Conservation (phyloP, 176 grass and related monocot species). For the Rhipidocladum racemiflorum region DNA sequence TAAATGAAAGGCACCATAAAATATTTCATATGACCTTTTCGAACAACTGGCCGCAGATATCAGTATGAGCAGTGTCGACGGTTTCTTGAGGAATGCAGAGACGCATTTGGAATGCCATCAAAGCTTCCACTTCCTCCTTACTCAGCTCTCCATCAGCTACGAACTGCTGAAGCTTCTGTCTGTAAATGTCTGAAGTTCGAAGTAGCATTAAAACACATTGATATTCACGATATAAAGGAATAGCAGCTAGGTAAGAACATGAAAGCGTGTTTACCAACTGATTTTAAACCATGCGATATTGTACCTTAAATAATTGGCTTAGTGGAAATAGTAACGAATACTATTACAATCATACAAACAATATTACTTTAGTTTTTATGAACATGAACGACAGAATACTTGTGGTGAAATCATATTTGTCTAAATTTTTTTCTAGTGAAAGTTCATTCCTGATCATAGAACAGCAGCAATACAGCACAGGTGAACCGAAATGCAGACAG, state of each 20-base stretch:
- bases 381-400: background rate
- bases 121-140: slow-evolving; percentile 74
- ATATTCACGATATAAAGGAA: slow-evolving; percentile 29
- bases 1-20: slow-evolving; percentile 18
- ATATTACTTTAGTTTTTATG: background rate
- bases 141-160: slow-evolving; percentile 79
- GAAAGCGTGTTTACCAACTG: background rate
- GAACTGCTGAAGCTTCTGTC: slow-evolving; percentile 93
- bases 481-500: slow-evolving; percentile 19
- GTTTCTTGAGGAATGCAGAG: slow-evolving; percentile 92
- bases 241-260: background rate
- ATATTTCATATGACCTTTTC: slow-evolving; percentile 68
- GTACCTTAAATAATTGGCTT: background rate
- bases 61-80: slow-evolving; percentile 68
- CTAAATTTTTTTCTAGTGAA: background rate
- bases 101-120: slow-evolving; percentile 82
- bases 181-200: slow-evolving; percentile 86
- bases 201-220: slow-evolving; percentile 30
- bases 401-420: background rate
- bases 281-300: background rate
- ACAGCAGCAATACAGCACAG: background rate
- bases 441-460: background rate
- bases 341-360: background rate
- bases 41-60: slow-evolving; percentile 84
- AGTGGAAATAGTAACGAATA: background rate